A percentile compares a stretch with the other conserved stretches of the same genome.
Evolutionary conservation across 2,329 filamentous ascomycete species (phyloP).

Genomic region (Alternaria ventricosa): DNA sequence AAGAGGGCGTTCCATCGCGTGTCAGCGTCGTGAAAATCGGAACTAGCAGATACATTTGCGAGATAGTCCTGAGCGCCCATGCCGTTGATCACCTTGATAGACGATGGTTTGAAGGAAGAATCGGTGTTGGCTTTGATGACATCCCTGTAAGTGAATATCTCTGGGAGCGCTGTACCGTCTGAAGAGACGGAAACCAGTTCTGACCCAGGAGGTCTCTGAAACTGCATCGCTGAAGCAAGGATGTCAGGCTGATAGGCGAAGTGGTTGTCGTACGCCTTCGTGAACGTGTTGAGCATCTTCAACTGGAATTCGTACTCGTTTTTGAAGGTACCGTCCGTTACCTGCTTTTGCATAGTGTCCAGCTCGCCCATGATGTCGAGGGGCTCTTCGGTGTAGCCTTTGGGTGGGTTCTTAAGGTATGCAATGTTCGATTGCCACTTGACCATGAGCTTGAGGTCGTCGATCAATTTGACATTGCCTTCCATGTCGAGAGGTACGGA

Average conservation of each 20-base stretch:
- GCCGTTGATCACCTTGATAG: slow-evolving; percentile 49
- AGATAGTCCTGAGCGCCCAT: slow-evolving; percentile 43
- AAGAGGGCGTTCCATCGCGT: slow-evolving; percentile 52
- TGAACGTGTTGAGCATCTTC: slow-evolving; percentile 44
- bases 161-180: slow-evolving; percentile 45
- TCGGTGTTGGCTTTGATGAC: slow-evolving; percentile 31
- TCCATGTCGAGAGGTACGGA: slow-evolving; percentile 47
- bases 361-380: slow-evolving; percentile 50
- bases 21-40: slow-evolving; percentile 49
- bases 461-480: slow-evolving; percentile 41
- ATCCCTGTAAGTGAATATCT: slow-evolving; percentile 47
- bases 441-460: slow-evolving; percentile 44
- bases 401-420: slow-evolving; percentile 49
- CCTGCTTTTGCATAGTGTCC: slow-evolving; percentile 40
- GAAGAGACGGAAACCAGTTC: slow-evolving; percentile 46
- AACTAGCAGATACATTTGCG: slow-evolving; percentile 37
- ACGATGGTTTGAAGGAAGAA: slow-evolving; percentile 42
- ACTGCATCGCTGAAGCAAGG: slow-evolving; percentile 46
- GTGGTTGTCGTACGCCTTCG: slow-evolving; percentile 51
- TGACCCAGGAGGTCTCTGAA: slow-evolving; percentile 38
- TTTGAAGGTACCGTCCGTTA: slow-evolving; percentile 38
- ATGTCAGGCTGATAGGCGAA: slow-evolving; percentile 48
- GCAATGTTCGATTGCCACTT: slow-evolving; percentile 51
- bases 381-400: slow-evolving; percentile 45
- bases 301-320: slow-evolving; percentile 53